Percentiles rank a stretch among this genome's conserved stretches.
Evolutionary conservation across 139 green algal genomes (phyloP).

Genomic region (Chlorella sorokiniana): DNA sequence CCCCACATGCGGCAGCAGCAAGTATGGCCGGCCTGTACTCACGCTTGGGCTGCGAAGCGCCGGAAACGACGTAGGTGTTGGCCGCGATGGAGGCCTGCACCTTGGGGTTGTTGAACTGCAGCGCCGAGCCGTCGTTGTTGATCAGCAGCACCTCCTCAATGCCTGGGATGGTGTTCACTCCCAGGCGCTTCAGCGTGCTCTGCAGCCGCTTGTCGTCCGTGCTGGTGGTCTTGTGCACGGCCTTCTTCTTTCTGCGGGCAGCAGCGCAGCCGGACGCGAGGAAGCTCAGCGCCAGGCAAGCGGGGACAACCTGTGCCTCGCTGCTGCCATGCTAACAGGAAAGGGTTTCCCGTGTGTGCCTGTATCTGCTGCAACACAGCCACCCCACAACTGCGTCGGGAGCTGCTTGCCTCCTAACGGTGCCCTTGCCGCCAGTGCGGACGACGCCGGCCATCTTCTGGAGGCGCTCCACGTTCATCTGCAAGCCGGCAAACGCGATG

Average conservation of each 20-base stretch:
- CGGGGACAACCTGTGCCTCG: neutral
- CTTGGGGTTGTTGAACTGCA: slow-evolving; percentile 98
- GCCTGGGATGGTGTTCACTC: slow-evolving; percentile 98
- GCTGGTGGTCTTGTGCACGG: slow-evolving; percentile 93
- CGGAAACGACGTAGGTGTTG: slow-evolving; percentile 99
- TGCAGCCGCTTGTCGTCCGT: slow-evolving; percentile 98
- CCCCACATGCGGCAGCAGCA: neutral
- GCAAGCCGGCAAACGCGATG: neutral
- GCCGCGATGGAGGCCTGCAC: slow-evolving; percentile 98
- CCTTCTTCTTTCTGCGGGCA: slow-evolving; percentile 97
- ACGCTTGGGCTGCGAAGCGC: slow-evolving; percentile 86
- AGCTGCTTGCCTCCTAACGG: slow-evolving; percentile 73
- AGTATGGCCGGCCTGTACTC: slow-evolving; percentile 15
- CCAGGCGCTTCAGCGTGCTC: slow-evolving; percentile 95
- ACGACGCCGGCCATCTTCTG: slow-evolving; percentile 91
- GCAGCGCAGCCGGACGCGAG: neutral
- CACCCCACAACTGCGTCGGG: neutral
- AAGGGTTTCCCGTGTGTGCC: too few species aligned
- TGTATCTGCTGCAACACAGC: too few species aligned
- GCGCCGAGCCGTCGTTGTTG: slow-evolving; percentile 85
- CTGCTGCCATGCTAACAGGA: neutral
- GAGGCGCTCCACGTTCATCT: slow-evolving; percentile 95
- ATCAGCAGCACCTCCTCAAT: slow-evolving; percentile 99
- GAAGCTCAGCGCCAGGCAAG: neutral
- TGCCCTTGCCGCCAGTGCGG: slow-evolving; percentile 95